Conservation (phyloP, 148 eudicot genomes). For the Fallopia convolvulus region DNA sequence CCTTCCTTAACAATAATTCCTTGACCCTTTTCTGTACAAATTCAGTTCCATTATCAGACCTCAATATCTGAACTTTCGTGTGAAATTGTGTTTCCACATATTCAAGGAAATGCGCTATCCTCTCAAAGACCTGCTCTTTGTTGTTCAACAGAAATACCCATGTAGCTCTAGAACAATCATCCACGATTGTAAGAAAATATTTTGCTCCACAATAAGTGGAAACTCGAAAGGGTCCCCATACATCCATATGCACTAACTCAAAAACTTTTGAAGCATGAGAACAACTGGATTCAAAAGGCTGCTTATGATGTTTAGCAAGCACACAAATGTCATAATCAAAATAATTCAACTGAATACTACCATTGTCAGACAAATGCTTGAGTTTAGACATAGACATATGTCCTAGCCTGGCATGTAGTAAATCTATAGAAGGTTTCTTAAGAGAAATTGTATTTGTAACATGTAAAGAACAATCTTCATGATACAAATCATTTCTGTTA, state of each 20-base stretch:
- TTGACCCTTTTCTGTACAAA: not conserved
- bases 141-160: not conserved
- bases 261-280: not conserved
- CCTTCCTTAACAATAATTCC: not conserved
- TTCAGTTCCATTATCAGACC: conserved; percentile 8
- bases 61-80: not conserved
- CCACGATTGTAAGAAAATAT: not conserved
- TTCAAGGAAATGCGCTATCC: not conserved
- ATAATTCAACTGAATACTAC: no score
- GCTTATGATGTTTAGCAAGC: no score
- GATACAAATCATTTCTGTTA: no score
- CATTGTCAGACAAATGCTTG: no score
- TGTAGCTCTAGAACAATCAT: not conserved
- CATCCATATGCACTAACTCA: not conserved
- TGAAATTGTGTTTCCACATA: not conserved
- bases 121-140: not conserved
- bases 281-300: no score
- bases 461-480: no score
- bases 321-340: no score
- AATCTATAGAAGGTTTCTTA: no score
- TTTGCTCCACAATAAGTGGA: not conserved
- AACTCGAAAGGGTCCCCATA: not conserved
- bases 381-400: no score
- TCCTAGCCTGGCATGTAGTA: no score
- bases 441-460: no score